Percentiles rank a stretch among this genome's conserved stretches.
These are phyloP conservation scores for Penicillium rolfsii DNA, from an alignment of 2,329 filamentous ascomycete species.

Conservation along the genomic window DNA sequence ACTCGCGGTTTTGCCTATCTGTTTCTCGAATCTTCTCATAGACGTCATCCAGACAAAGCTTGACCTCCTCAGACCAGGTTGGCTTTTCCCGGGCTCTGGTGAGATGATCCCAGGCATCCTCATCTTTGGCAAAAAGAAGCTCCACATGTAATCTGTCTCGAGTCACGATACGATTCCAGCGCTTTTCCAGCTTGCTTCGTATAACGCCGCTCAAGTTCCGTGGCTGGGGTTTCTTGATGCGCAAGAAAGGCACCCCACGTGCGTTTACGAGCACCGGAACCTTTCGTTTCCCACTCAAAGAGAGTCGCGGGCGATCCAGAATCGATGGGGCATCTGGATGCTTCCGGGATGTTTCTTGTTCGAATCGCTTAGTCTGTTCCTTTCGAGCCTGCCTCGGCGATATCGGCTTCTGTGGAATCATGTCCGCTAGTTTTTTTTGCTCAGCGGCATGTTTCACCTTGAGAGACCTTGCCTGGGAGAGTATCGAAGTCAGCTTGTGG, in stretches of 20 bases:
- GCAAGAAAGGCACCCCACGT: slow-evolving; percentile 47
- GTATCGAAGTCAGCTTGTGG: slow-evolving; percentile 30
- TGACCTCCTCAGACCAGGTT: slow-evolving; percentile 32
- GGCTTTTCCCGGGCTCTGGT: slow-evolving; percentile 26
- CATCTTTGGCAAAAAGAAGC: slow-evolving; percentile 41
- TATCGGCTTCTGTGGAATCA: slow-evolving; percentile 27
- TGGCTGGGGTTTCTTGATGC: slow-evolving; percentile 51
- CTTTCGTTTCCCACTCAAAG: slow-evolving; percentile 42
- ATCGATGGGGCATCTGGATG: slow-evolving; percentile 42
- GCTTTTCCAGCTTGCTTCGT: slow-evolving; percentile 39
- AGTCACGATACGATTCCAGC: slow-evolving; percentile 40
- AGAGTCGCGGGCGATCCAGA: slow-evolving; percentile 39
- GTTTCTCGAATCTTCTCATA: slow-evolving; percentile 28
- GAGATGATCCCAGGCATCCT: slow-evolving; percentile 48
- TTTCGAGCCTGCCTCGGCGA: slow-evolving; percentile 30
- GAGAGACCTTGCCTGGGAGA: slow-evolving; percentile 30
- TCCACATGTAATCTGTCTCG: slow-evolving; percentile 38
- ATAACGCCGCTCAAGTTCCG: slow-evolving; percentile 44
- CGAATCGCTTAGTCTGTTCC: slow-evolving; percentile 29
- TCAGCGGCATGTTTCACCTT: slow-evolving; percentile 27
- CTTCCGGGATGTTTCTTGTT: slow-evolving; percentile 34
- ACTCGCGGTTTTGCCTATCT: slow-evolving; percentile 34
- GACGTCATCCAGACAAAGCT: slow-evolving; percentile 27
- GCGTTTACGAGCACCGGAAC: slow-evolving; percentile 48
- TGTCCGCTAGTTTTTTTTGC: slow-evolving; percentile 25